Evolutionary conservation across 1,139 yeast genomes (phyloP).

Genomic region (Saccharomyces hybrid): DNA sequence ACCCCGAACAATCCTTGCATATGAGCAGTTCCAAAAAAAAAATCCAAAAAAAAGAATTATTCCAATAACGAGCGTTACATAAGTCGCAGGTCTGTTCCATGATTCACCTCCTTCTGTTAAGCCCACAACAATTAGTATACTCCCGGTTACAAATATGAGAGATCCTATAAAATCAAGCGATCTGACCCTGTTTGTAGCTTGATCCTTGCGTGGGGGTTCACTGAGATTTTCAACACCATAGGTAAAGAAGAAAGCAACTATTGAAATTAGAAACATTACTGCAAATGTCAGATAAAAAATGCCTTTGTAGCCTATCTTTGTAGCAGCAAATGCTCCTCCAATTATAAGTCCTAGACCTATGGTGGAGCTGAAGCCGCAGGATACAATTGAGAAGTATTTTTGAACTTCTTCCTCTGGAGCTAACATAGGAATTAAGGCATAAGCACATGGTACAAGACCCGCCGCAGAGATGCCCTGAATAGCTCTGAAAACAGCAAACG

Average conservation of each 20-base stretch:
- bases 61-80: neutral
- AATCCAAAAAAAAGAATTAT: neutral
- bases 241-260: slow-evolving; percentile 16
- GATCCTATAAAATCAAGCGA: slow-evolving; percentile 30
- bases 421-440: slow-evolving; percentile 30
- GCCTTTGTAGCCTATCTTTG: slow-evolving; percentile 31
- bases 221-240: neutral
- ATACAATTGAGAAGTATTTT: slow-evolving; percentile 24
- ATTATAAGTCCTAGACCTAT: slow-evolving; percentile 32
- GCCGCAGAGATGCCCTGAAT: slow-evolving; percentile 36
- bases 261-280: slow-evolving; percentile 8
- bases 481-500: slow-evolving; percentile 34
- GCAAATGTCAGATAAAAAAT: slow-evolving; percentile 32
- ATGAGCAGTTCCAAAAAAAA: neutral
- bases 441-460: slow-evolving; percentile 31
- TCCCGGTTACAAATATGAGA: slow-evolving; percentile 25
- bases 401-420: slow-evolving; percentile 25
- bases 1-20: neutral
- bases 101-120: slow-evolving; percentile 33
- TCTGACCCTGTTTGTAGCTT: slow-evolving; percentile 11
- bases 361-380: slow-evolving; percentile 25
- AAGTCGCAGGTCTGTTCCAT: slow-evolving; percentile 31
- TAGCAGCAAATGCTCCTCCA: slow-evolving; percentile 34
- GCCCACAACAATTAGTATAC: slow-evolving; percentile 31
- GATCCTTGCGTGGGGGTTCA: neutral